These are phyloP conservation scores for Candida dubliniensis DNA, from an alignment of 1,139 yeast genomes.

Conservation along the genomic window DNA sequence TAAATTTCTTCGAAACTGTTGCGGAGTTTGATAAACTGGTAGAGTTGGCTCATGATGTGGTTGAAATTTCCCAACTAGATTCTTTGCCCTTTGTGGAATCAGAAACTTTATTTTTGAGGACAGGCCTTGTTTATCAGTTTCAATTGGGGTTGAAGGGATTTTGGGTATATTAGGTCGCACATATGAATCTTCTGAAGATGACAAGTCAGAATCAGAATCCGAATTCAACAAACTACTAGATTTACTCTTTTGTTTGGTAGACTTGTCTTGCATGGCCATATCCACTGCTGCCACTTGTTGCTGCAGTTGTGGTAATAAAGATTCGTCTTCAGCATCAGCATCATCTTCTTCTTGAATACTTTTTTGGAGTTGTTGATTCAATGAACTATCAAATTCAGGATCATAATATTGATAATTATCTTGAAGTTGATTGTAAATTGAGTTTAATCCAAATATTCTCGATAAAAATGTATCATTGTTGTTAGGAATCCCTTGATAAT, in stretches of 20 bases:
- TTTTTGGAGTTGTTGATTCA: neutral
- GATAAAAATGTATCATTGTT: conserved; percentile 53
- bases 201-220: conserved; percentile 37
- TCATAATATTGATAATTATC: conserved; percentile 42
- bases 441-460: conserved; percentile 55
- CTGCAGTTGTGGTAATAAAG: conserved; percentile 6
- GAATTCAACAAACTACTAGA: conserved; percentile 27
- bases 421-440: conserved; percentile 44
- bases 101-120: conserved; percentile 11
- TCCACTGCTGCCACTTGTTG: conserved; percentile 2
- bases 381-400: conserved; percentile 30
- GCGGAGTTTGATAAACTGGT: conserved; percentile 10
- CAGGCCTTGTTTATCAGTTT: neutral
- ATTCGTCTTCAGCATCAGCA: conserved; percentile 15
- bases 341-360: conserved; percentile 2
- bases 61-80: conserved; percentile 2
- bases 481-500: neutral
- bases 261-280: neutral
- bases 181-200: conserved; percentile 22
- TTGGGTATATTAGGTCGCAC: conserved; percentile 12
- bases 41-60: conserved; percentile 4
- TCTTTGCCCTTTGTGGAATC: conserved; percentile 10
- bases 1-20: conserved; percentile 10
- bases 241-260: conserved; percentile 1
- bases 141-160: neutral